phyloP scores from a whole-genome alignment of 2,329 filamentous ascomycete genomes.

The Pseudogymnoascus sp. region DNA sequence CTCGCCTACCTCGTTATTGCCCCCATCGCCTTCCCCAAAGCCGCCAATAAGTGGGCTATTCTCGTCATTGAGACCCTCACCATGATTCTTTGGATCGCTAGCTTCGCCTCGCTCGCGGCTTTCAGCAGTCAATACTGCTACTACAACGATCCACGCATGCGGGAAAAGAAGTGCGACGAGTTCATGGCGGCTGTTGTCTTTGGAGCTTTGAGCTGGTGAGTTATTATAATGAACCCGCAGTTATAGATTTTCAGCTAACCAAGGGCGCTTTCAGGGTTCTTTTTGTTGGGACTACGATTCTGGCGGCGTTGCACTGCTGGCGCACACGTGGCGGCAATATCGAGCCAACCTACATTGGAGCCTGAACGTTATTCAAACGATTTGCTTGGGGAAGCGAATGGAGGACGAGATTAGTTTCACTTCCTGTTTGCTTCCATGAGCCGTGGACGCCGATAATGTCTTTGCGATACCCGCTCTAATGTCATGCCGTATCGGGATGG shows the following conservation, averaged over 20 bases:
- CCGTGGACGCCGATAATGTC: not conserved
- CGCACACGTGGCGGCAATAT: not conserved
- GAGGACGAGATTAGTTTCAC: not conserved
- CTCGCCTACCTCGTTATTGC: not conserved
- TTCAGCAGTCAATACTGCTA: not conserved
- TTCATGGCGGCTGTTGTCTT: not conserved
- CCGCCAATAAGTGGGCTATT: not conserved
- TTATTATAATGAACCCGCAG: not conserved
- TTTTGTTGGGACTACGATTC: not conserved
- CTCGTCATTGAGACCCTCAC: not conserved
- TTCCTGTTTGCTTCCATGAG: not conserved
- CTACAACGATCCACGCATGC: not conserved
- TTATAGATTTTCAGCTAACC: not conserved
- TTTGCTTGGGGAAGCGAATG: not conserved
- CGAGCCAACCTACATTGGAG: not conserved
- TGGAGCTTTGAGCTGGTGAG: not conserved
- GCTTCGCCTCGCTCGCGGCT: not conserved
- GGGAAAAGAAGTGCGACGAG: not conserved
- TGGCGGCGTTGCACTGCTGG: not conserved
- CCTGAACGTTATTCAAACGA: not conserved
- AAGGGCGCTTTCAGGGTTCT: not conserved
- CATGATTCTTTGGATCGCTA: not conserved
- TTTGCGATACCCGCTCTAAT: not conserved
- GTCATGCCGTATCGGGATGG: not conserved
- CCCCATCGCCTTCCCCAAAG: not conserved